A percentile compares a stretch with the other conserved stretches of the same genome.
phyloP scores from a whole-genome alignment of 2,329 filamentous ascomycete species.

The Hymenoscyphus albidus region DNA sequence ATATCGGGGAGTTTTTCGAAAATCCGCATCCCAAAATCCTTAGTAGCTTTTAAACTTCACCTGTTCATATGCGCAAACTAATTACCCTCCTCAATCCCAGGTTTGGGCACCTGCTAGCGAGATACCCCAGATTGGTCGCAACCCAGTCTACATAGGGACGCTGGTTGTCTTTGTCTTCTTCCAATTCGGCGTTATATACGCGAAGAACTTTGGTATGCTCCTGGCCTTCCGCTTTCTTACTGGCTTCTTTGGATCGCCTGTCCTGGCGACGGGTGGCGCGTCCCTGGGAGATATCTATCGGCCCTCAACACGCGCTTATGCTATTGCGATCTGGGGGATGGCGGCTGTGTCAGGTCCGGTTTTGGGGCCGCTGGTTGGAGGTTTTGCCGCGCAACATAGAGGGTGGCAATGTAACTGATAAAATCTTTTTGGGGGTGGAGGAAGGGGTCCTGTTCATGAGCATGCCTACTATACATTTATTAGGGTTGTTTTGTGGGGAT shows the following conservation, averaged over 20 bases:
- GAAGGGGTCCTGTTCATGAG: too few relatives aligned
- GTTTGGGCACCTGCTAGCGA: constrained; percentile 64
- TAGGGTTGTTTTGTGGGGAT: too few relatives aligned
- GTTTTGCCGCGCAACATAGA: constrained; percentile 52
- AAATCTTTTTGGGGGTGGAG: too few relatives aligned
- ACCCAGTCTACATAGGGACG: constrained; percentile 62
- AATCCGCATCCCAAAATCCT: too few relatives aligned
- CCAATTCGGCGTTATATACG: constrained; percentile 36
- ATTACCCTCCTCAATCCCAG: not conserved
- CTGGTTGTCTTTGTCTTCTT: constrained; percentile 54
- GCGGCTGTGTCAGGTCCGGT: constrained; percentile 5
- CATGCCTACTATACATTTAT: too few relatives aligned
- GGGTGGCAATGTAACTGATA: constrained; percentile 46
- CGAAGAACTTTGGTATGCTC: constrained; percentile 46
- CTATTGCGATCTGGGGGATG: constrained; percentile 4
- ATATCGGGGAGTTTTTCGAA: too few relatives aligned
- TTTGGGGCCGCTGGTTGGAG: constrained; percentile 45
- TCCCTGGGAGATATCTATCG: constrained; percentile 43
- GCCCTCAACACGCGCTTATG: constrained; percentile 4
- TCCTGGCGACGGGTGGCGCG: constrained; percentile 46
- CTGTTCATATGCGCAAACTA: too few relatives aligned
- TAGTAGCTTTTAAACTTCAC: too few relatives aligned
- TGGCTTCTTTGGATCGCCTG: constrained; percentile 11
- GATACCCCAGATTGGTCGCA: constrained; percentile 63
- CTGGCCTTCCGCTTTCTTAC: constrained; percentile 28